Conservation (phyloP, 2,329 filamentous ascomycete species). For the Blumeriella jaapii region DNA sequence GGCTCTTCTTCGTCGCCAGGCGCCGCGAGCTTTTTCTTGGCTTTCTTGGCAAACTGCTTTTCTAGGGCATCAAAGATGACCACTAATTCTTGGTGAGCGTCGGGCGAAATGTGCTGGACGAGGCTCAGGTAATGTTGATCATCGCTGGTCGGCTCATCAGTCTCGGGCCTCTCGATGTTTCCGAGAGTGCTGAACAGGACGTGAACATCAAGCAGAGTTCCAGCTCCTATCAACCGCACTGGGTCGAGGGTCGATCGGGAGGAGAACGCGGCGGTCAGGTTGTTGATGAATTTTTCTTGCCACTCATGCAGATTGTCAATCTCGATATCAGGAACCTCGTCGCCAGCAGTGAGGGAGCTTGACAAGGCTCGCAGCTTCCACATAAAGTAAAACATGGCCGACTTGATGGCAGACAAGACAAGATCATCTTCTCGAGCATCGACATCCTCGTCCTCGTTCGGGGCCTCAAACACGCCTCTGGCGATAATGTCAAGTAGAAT, state of each 20-base stretch:
- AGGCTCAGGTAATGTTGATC: constrained; percentile 47
- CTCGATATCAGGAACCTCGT: constrained; percentile 44
- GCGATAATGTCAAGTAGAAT: constrained; percentile 62
- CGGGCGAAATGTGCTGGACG: constrained; percentile 55
- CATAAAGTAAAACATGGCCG: constrained; percentile 82
- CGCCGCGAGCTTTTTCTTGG: constrained; percentile 49
- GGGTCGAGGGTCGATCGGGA: constrained; percentile 63
- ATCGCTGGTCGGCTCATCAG: constrained; percentile 35
- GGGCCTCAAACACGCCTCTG: constrained; percentile 58
- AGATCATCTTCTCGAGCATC: constrained; percentile 72
- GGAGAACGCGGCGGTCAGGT: constrained; percentile 57
- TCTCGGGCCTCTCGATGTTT: constrained; percentile 31
- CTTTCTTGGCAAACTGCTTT: constrained; percentile 62
- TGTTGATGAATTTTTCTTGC: constrained; percentile 45
- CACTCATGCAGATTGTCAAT: constrained; percentile 48
- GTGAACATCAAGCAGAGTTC: constrained; percentile 71
- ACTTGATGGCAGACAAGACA: constrained; percentile 63
- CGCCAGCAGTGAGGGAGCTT: constrained; percentile 39
- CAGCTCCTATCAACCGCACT: constrained; percentile 63
- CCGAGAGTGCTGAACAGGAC: constrained; percentile 67
- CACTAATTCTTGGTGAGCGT: constrained; percentile 54
- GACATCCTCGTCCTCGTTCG: constrained; percentile 54
- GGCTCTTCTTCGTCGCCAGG: constrained; percentile 64
- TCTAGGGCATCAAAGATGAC: constrained; percentile 71
- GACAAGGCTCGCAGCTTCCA: constrained; percentile 67